A percentile compares a stretch with the other conserved stretches of the same genome.
Conservation (phyloP, 768 basidiomycete genomes). For the Psilocybe subaeruginosa region DNA sequence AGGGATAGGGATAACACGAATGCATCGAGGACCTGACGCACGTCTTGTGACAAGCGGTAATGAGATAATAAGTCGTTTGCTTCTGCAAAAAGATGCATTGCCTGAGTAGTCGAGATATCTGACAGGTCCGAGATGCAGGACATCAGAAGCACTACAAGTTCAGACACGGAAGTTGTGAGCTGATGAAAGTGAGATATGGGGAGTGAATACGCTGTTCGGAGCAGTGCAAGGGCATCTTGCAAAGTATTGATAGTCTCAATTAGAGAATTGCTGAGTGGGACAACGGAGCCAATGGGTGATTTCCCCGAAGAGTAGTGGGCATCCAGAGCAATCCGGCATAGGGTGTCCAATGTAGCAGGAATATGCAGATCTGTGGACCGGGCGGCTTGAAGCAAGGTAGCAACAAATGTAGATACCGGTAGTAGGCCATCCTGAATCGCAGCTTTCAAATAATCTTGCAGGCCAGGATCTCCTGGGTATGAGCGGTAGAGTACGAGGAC, state of each 20-base stretch:
- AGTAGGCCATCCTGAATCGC: slow-evolving; percentile 61
- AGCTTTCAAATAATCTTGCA: slow-evolving; percentile 66
- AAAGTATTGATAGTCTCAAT: slow-evolving; percentile 53
- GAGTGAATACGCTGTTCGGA: slow-evolving; percentile 58
- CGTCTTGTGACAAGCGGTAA: slow-evolving; percentile 50
- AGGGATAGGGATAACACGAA: slow-evolving; percentile 63
- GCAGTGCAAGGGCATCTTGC: slow-evolving; percentile 62
- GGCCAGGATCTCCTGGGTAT: slow-evolving; percentile 69
- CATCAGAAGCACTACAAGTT: slow-evolving; percentile 64
- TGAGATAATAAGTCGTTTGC: slow-evolving; percentile 57
- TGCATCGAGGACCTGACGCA: slow-evolving; percentile 60
- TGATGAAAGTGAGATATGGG: slow-evolving; percentile 61
- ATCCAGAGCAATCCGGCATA: slow-evolving; percentile 69
- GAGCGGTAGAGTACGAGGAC: slow-evolving; percentile 67
- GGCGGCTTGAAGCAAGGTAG: slow-evolving; percentile 69
- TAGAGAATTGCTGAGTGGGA: slow-evolving; percentile 52
- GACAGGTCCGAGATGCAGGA: slow-evolving; percentile 64
- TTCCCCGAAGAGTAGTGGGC: slow-evolving; percentile 62
- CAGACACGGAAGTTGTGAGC: slow-evolving; percentile 59
- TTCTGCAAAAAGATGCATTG: slow-evolving; percentile 50
- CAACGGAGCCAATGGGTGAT: slow-evolving; percentile 55
- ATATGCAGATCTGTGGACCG: slow-evolving; percentile 67
- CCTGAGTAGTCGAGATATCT: slow-evolving; percentile 64
- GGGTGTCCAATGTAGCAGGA: slow-evolving; percentile 66
- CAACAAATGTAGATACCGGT: slow-evolving; percentile 60